Evolutionary conservation across 2,329 filamentous ascomycete genomes (phyloP).

Genomic region (Aspergillus fijiensis): DNA sequence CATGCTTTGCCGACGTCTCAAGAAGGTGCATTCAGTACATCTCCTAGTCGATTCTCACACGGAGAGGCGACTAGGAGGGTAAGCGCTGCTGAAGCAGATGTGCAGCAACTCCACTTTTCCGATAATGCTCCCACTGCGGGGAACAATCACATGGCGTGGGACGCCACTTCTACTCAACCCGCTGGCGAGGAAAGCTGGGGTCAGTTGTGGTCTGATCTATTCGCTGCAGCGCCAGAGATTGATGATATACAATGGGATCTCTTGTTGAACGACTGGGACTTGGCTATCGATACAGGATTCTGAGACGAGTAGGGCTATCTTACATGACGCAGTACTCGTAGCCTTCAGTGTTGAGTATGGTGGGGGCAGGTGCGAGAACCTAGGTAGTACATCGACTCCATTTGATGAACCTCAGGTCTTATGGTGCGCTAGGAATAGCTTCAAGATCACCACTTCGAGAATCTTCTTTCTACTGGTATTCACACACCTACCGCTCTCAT

Average conservation of each 20-base stretch:
- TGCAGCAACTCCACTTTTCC: neutral
- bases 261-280: conserved; percentile 1
- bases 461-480: too few relatives aligned
- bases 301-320: neutral
- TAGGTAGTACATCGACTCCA: too few relatives aligned
- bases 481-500: too few relatives aligned
- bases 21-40: neutral
- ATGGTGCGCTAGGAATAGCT: too few relatives aligned
- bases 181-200: conserved; percentile 1
- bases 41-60: neutral
- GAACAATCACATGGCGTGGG: neutral
- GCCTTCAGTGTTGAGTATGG: too few relatives aligned
- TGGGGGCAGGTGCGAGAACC: too few relatives aligned
- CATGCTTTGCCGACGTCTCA: neutral
- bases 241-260: conserved; percentile 5
- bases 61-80: neutral
- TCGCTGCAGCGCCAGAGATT: neutral
- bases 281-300: neutral
- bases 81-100: neutral
- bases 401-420: too few relatives aligned
- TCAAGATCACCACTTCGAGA: too few relatives aligned
- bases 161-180: neutral
- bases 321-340: too few relatives aligned
- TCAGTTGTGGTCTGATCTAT: conserved; percentile 7
- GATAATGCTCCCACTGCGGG: neutral